Conservation (phyloP, 768 basidiomycete species). For the Kwoniella mangroviensis region DNA sequence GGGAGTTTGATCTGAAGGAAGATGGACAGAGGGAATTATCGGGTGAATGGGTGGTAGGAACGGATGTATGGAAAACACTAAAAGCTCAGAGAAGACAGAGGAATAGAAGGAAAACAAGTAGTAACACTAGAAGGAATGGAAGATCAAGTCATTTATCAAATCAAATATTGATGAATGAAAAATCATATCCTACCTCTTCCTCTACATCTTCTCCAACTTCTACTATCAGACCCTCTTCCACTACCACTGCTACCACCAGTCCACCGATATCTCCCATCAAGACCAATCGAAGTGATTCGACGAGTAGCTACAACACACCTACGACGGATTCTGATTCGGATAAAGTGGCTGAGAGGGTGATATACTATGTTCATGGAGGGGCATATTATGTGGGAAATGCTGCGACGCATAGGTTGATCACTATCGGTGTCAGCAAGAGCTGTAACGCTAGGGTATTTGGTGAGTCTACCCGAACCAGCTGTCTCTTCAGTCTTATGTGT, state of each 20-base stretch:
- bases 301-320: constrained; percentile 5
- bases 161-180: not conserved
- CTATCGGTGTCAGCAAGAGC: constrained; percentile 86
- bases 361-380: constrained; percentile 93
- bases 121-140: not conserved
- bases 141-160: not conserved
- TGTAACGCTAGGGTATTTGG: constrained; percentile 87
- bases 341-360: constrained; percentile 67
- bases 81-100: constrained; percentile 73
- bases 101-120: not conserved
- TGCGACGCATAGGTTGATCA: constrained; percentile 84
- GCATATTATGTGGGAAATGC: constrained; percentile 93
- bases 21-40: constrained; percentile 77
- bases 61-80: constrained; percentile 82
- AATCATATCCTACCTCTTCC: not conserved
- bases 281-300: constrained; percentile 7
- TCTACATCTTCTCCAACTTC: not conserved
- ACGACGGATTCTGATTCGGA: constrained; percentile 11
- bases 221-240: not conserved
- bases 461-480: constrained; percentile 52
- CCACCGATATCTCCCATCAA: not conserved
- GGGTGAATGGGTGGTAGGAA: constrained; percentile 97
- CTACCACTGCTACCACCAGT: not conserved
- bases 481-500: not conserved
- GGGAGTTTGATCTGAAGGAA: constrained; percentile 72